These are phyloP conservation scores for Beta corolliflora DNA, from an alignment of 179 eudicot species.

Conservation along the genomic window DNA sequence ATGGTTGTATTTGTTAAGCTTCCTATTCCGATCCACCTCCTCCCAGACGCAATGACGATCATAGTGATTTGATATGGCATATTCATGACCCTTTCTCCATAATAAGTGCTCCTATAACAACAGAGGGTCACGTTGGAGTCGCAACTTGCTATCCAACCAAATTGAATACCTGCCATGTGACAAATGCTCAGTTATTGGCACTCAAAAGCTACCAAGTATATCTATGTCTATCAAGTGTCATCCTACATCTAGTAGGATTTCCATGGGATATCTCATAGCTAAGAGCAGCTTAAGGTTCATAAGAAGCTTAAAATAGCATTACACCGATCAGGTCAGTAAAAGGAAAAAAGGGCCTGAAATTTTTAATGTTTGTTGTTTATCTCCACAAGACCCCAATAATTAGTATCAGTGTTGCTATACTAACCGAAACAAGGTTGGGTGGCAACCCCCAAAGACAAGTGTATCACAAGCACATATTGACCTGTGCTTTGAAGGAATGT, in stretches of 20 bases:
- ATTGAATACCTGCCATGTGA: conserved; percentile 75
- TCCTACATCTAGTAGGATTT: background rate
- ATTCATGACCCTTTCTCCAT: conserved; percentile 84
- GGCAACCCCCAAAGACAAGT: background rate
- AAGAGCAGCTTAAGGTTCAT: background rate
- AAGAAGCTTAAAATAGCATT: background rate
- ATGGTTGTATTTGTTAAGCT: conserved; percentile 87
- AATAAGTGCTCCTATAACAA: conserved; percentile 76
- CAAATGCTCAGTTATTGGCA: conserved; percentile 1
- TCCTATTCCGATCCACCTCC: conserved; percentile 89
- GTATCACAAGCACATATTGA: background rate
- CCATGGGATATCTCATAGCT: background rate
- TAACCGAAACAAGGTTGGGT: background rate
- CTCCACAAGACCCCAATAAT: background rate
- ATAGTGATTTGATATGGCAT: conserved; percentile 92
- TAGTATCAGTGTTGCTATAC: background rate
- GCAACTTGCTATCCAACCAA: conserved; percentile 93
- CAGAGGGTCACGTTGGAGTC: conserved; percentile 82
- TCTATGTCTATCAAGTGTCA: background rate
- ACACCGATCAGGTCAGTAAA: background rate
- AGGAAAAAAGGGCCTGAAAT: background rate
- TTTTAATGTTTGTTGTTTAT: background rate
- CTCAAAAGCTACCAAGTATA: background rate
- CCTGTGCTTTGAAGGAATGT: too few species aligned
- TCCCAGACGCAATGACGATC: conserved; percentile 97